Conservation (phyloP, 805 yeast species). For the Kazachstania taianensis region DNA sequence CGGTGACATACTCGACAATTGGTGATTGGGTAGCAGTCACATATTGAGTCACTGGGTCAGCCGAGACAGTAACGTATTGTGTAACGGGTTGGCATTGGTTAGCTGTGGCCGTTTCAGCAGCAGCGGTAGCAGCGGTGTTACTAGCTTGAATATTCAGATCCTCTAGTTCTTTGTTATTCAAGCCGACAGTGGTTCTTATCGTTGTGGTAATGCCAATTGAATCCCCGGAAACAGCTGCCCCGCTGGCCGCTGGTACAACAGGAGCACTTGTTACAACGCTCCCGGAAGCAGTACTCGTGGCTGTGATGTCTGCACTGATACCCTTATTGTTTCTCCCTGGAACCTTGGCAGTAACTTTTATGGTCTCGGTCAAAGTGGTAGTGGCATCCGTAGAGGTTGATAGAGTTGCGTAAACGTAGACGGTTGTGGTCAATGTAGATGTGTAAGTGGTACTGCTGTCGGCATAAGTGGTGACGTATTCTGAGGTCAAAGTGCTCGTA, state of each 20-base stretch:
- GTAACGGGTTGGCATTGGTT: conserved; percentile 4
- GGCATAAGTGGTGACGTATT: background rate
- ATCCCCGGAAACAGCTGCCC: too few species aligned
- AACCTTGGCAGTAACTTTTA: too few species aligned
- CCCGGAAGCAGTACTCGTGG: conserved; percentile 1
- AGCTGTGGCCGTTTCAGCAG: conserved; percentile 1
- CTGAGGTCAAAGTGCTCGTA: too few species aligned
- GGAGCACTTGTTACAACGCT: conserved; percentile 1
- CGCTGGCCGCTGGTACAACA: background rate
- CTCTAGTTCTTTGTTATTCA: too few species aligned
- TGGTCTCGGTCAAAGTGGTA: conserved; percentile 5
- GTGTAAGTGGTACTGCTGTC: background rate
- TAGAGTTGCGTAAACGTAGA: background rate
- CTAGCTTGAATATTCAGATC: too few species aligned
- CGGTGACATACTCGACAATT: conserved; percentile 4
- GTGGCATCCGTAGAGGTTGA: conserved; percentile 3
- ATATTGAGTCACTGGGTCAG: conserved; percentile 10
- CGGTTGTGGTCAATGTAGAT: background rate
- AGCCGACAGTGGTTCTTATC: too few species aligned
- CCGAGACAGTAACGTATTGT: conserved; percentile 14
- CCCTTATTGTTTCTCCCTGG: too few species aligned
- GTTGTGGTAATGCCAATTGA: too few species aligned
- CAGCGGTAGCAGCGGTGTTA: background rate
- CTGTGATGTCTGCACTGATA: too few species aligned
- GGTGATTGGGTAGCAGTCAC: conserved; percentile 11